Base-by-base conservation (phyloP, 1,139 yeast genomes). In the Pneumocystis canis region DNA sequence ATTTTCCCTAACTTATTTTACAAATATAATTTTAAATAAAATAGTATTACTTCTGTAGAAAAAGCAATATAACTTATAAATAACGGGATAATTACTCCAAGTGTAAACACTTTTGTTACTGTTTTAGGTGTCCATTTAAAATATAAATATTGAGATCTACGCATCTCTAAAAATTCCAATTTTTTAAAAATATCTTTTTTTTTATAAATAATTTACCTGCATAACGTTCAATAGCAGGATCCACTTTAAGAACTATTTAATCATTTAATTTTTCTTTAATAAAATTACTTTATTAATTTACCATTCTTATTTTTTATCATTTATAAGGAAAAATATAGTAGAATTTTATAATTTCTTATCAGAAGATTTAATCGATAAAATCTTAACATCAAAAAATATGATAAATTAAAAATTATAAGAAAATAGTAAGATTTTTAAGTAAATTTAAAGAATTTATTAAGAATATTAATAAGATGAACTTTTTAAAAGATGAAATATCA, bases 401-500 rank as follows among this genome's bases (percentile, higher is more conserved):
- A n/a, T n/a, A n/a, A n/a, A n/a, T n/a, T n/a, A n/a, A n/a, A n/a
- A n/a, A n/a, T n/a, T n/a, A n/a, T n/a, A n/a, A n/a, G 16, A 39
- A n/a, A n/a, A 16, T n/a, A n/a, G n/a, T 39, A 39, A 16, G 16
- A n/a, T 39, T n/a, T 16, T 16, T n/a, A 16, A 16, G 16, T 16
- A 39, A n/a, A n/a, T 39, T n/a, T 16, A 16, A 39, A 16, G 16
- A 16, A 16, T n/a, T 39, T 39, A 16, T 16, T 39, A 39, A 39
- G 41, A 16, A 16, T 39, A 16, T n/a, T n/a, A n/a, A n/a, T 14
- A 4, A 56, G 1, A 65, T 65, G 66, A 63, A 65, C 54, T 64
- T 65, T 30, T 41, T 65, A 47, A 41, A 54, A 5, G 66, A 58
- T 1, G 66, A 65, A 41, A 65, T 65, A 41, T 61, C 58, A 25